These are phyloP conservation scores for Heterobasidion occidentale DNA, from an alignment of 1,284 basidiomycete species.

Conservation along the genomic window DNA sequence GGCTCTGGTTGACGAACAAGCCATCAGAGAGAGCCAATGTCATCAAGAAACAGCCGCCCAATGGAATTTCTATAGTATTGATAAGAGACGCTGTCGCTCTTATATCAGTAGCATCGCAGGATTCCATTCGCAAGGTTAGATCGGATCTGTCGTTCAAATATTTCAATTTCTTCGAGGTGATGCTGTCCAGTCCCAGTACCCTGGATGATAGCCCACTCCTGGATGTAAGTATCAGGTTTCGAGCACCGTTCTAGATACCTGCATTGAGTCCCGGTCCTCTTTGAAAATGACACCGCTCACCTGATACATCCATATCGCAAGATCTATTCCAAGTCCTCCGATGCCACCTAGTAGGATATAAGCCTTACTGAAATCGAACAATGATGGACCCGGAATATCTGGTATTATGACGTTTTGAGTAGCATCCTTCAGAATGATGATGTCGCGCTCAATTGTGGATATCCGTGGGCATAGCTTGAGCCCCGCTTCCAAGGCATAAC, in stretches of 20 bases:
- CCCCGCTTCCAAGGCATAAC: too few species aligned
- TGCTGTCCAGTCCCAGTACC: too few species aligned
- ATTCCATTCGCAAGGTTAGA: background rate
- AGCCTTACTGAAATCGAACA: constrained; percentile 2
- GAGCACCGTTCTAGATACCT: background rate
- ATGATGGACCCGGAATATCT: too few species aligned
- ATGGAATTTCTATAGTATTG: background rate
- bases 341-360: constrained; percentile 10
- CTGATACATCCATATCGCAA: constrained; percentile 9
- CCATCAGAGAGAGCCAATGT: background rate
- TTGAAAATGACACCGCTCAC: background rate
- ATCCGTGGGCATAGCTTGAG: constrained; percentile 20
- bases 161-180: background rate
- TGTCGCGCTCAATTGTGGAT: constrained; percentile 13
- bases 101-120: background rate
- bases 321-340: constrained; percentile 5
- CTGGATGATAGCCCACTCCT: background rate
- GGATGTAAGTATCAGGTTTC: background rate
- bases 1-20: background rate
- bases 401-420: too few species aligned
- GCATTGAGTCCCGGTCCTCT: background rate
- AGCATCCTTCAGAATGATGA: too few species aligned
- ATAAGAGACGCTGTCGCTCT: background rate
- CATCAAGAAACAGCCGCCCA: background rate
- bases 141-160: background rate